These are phyloP conservation scores for Citrus mangshanensis DNA, from an alignment of 345 rosid genomes.

Conservation along the genomic window DNA sequence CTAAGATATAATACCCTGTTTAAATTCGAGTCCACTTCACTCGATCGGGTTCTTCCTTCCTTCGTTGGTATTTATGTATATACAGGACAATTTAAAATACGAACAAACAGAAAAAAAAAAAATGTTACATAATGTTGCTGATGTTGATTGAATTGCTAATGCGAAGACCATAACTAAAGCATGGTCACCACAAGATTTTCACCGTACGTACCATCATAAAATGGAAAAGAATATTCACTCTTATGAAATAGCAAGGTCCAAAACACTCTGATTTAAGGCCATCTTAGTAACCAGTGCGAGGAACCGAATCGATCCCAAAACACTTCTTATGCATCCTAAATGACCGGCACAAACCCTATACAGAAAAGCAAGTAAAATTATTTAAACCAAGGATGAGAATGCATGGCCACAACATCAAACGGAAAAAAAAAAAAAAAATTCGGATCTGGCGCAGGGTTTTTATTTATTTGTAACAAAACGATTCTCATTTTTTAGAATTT, in stretches of 20 bases:
- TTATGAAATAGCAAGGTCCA: not conserved
- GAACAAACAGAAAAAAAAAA: not conserved
- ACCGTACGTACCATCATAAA: not conserved
- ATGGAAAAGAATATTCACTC: not conserved
- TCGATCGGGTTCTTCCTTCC: no score
- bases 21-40: no score
- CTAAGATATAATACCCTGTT: not conserved
- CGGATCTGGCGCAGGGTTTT: no score
- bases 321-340: not conserved
- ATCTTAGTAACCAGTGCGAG: not conserved
- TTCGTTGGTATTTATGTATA: not conserved
- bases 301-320: not conserved
- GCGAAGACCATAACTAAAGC: no score
- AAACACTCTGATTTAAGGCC: not conserved
- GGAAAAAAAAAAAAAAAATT: not conserved
- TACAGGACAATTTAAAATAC: not conserved
- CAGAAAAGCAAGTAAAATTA: no score
- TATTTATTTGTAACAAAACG: no score
- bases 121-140: not conserved
- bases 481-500: no score
- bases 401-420: not conserved
- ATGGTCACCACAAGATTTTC: not conserved
- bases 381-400: not conserved
- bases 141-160: no score
- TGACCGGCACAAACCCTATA: not conserved